Conservation (phyloP, 768 basidiomycete species). For the Leccinellum luteum region DNA sequence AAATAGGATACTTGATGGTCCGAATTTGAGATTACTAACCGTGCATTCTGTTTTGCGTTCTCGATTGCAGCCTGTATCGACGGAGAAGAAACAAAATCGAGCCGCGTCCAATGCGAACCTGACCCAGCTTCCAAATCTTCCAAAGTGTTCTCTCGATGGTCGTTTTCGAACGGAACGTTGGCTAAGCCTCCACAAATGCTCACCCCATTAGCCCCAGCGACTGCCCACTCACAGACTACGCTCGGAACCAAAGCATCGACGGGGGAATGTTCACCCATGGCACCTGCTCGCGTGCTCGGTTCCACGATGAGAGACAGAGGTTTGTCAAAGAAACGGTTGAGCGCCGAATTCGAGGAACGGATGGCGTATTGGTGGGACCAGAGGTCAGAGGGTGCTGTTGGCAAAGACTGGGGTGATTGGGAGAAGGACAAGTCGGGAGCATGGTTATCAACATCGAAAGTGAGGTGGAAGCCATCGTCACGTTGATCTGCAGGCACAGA, state of each 20-base stretch:
- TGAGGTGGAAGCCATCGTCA: slow-evolving; percentile 28
- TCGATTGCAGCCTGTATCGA: slow-evolving; percentile 53
- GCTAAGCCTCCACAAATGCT: slow-evolving; percentile 54
- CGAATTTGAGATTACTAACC: slow-evolving; percentile 65
- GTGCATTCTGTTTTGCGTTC: slow-evolving; percentile 56
- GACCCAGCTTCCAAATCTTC: slow-evolving; percentile 10
- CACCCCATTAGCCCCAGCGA: slow-evolving; percentile 36
- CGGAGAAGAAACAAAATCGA: slow-evolving; percentile 76
- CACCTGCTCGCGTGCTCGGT: slow-evolving; percentile 78
- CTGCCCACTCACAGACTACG: slow-evolving; percentile 78
- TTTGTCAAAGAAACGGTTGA: slow-evolving; percentile 93
- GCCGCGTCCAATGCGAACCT: slow-evolving; percentile 48
- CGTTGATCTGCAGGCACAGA: slow-evolving; percentile 22
- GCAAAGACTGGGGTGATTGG: slow-evolving; percentile 7
- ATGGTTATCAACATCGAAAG: slow-evolving; percentile 29
- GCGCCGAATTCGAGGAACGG: slow-evolving; percentile 60
- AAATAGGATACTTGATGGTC: slow-evolving; percentile 86
- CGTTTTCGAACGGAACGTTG: slow-evolving; percentile 11
- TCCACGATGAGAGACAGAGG: slow-evolving; percentile 80
- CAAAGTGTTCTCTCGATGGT: background rate
- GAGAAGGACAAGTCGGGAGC: background rate
- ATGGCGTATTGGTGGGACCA: slow-evolving; percentile 76
- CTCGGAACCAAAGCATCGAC: slow-evolving; percentile 90
- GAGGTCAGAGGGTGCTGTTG: slow-evolving; percentile 31
- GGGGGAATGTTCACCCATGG: slow-evolving; percentile 87